Conservation (phyloP, 2,329 filamentous ascomycete species). For the Arthrobotrys iridis region DNA sequence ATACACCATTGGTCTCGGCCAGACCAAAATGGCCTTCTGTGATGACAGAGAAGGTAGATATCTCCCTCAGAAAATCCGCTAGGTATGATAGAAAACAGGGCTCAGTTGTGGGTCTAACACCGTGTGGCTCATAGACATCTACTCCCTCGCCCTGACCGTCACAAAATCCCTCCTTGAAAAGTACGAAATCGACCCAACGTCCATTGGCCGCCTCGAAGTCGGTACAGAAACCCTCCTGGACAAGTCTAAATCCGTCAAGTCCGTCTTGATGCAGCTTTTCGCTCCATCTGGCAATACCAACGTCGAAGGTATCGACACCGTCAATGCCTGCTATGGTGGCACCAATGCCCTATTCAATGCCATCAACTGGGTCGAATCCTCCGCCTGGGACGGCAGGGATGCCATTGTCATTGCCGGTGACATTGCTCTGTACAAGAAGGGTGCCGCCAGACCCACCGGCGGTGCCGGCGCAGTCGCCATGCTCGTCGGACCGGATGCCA, state of each 20-base stretch:
- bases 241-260: constrained; percentile 92
- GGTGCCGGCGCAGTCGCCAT: constrained; percentile 82
- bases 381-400: constrained; percentile 84
- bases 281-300: constrained; percentile 77
- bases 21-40: constrained; percentile 93
- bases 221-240: constrained; percentile 86
- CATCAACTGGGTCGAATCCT: constrained; percentile 86
- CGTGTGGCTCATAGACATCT: constrained; percentile 74
- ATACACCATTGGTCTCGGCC: constrained; percentile 89
- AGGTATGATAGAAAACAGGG: no score
- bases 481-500: constrained; percentile 80
- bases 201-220: constrained; percentile 82
- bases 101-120: not conserved
- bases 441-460: constrained; percentile 80
- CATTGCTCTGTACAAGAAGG: constrained; percentile 86
- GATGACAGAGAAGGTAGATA: constrained; percentile 82
- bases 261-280: constrained; percentile 86
- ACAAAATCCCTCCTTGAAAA: constrained; percentile 81
- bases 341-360: constrained; percentile 86
- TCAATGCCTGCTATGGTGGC: constrained; percentile 88
- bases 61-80: not conserved
- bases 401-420: constrained; percentile 82
- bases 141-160: constrained; percentile 82
- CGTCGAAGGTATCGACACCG: constrained; percentile 81
- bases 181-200: constrained; percentile 81